Conservation (phyloP, 2,329 filamentous ascomycete species). For the Apiospora koreana region DNA sequence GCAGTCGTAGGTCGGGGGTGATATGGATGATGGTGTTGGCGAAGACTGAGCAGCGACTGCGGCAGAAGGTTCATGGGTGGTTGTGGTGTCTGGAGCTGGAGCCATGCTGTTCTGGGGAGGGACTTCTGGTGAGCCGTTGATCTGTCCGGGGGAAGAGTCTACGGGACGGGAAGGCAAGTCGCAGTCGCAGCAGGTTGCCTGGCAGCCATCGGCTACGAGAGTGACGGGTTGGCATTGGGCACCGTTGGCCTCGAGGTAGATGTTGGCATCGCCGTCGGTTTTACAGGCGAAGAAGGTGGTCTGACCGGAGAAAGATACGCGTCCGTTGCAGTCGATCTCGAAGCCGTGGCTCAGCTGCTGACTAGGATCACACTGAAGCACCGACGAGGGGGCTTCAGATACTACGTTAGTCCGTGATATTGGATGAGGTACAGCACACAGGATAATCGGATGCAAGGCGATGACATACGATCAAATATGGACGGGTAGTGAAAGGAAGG, state of each 20-base stretch:
- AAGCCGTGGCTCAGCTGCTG: constrained; percentile 56
- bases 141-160: not conserved
- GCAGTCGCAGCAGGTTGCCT: constrained; percentile 16
- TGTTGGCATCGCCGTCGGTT: constrained; percentile 56
- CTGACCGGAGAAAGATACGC: constrained; percentile 51
- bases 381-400: constrained; percentile 50
- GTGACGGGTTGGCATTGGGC: constrained; percentile 50
- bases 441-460: not conserved
- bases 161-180: not conserved
- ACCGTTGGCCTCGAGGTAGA: constrained; percentile 48
- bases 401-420: not conserved
- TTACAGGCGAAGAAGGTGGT: constrained; percentile 61
- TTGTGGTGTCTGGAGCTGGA: too few relatives aligned
- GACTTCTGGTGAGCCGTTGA: not conserved
- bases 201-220: constrained; percentile 43
- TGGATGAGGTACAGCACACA: not conserved
- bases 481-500: too few relatives aligned
- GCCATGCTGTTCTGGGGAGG: not conserved
- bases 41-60: not conserved
- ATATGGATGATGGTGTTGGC: not conserved
- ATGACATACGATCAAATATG: not conserved
- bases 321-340: constrained; percentile 52
- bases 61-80: not conserved
- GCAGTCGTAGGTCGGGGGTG: not conserved
- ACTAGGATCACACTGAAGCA: constrained; percentile 62